Evolutionary conservation across 176 grass and related monocot genomes (phyloP).

Genomic region (maize (Zea mays)): DNA sequence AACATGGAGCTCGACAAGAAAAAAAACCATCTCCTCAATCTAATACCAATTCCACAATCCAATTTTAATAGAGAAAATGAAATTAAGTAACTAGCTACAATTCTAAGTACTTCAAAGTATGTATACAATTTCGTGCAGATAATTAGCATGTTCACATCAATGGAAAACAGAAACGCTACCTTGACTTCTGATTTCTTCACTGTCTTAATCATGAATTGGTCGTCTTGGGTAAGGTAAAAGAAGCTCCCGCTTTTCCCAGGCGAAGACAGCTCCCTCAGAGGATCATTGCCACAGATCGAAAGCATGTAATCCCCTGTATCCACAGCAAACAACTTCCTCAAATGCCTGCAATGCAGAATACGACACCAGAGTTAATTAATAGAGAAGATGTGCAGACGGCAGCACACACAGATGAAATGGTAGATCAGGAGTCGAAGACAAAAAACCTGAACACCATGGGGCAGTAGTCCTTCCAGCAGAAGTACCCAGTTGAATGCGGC

Average conservation of each 20-base stretch:
- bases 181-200: constrained; percentile 94
- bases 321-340: constrained; percentile 70
- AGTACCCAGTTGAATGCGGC: constrained; percentile 68
- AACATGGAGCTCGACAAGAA: no score
- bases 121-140: background rate
- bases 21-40: no score
- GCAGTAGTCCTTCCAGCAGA: constrained; percentile 92
- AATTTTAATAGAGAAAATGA: no score
- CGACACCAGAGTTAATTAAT: constrained; percentile 25
- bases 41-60: no score
- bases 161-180: constrained; percentile 37
- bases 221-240: constrained; percentile 86
- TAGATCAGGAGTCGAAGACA: background rate
- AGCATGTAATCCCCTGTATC: constrained; percentile 90
- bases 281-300: constrained; percentile 76
- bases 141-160: background rate
- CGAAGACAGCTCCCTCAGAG: constrained; percentile 74
- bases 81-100: no score
- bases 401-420: background rate
- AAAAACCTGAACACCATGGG: constrained; percentile 75
- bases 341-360: constrained; percentile 57
- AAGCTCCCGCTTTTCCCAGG: constrained; percentile 92
- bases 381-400: background rate
- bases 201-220: constrained; percentile 84
- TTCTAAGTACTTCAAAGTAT: background rate